Base-by-base conservation (phyloP, 768 basidiomycete genomes). In the Hemileccinum impolitum region DNA sequence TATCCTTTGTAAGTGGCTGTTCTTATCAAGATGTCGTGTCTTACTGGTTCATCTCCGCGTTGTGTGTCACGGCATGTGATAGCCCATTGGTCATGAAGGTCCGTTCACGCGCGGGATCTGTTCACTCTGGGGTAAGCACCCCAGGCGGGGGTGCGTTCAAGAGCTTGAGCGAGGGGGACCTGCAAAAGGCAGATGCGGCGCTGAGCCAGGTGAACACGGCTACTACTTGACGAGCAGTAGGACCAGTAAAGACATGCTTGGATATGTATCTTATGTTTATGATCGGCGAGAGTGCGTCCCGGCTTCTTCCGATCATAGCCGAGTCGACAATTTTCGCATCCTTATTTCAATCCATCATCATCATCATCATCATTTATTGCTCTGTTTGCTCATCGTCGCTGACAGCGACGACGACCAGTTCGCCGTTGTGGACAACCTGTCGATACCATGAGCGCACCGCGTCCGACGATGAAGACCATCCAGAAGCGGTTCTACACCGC, bases 81-180 rank as follows among this genome's bases (percentile, higher is more conserved):
- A 91, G 89, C 84, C 90, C 89, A 0, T 72, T 94, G 50, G 87
- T 90, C 19, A 88, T 90, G 83, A 94, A 94, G 69, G 85, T 92
- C 18, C 85, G 90, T 42, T 91, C 87, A 30, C 82, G 90, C 46
- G 78, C 84, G 3, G 82, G 83, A 41, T 93, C 90, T 17, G 82
- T 93, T 70, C 70, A 77, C 49, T 82, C 81, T 17, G 81, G 83
- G 32, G 75, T 81, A 3, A 94, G 89, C 63, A 96, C 95, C 8
- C 91, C 92, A 0, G 94, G 91, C 2, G 89, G 87, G n/a, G 85
- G 84, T 6, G 73, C 75, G 21, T 86, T 84, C 60, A 81, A 81
- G 60, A 92, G 84, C 54, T 69, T 96, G 47, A 93, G 85, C 63
- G 95, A 97, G 70, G 76, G 83, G 44, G 95, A 98, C 67, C 69